Conservation (phyloP, 257 asterid genomes). For the Henckelia pumila region DNA sequence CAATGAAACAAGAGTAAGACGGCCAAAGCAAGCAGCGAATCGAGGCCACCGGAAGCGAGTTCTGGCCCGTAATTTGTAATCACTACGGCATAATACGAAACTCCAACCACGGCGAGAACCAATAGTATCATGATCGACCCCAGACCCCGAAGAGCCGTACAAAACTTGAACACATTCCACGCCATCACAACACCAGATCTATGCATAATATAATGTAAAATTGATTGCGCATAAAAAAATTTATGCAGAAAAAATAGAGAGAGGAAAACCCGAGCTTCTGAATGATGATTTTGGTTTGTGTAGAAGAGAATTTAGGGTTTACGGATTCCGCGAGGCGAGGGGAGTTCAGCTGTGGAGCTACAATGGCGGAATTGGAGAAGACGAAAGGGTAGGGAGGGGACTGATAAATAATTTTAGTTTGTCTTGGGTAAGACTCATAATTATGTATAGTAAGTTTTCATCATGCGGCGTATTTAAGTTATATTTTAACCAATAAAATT, state of each 20-base stretch:
- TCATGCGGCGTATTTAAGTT: too few species aligned
- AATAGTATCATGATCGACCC: constrained; percentile 96
- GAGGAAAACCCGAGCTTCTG: constrained; percentile 21
- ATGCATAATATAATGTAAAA: constrained; percentile 49
- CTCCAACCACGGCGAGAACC: constrained; percentile 92
- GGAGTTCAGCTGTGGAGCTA: constrained; percentile 34
- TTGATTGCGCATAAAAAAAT: constrained; percentile 4
- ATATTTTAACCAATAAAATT: too few species aligned
- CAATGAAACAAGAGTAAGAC: constrained; percentile 74
- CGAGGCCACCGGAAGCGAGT: constrained; percentile 66
- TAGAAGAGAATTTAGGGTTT: constrained; percentile 34
- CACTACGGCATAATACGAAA: constrained; percentile 90
- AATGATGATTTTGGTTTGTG: constrained; percentile 13
- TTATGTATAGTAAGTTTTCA: too few species aligned
- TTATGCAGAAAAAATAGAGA: background rate
- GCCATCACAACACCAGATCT: constrained; percentile 99
- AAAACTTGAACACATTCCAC: constrained; percentile 96
- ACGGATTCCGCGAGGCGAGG: constrained; percentile 32
- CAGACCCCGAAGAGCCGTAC: constrained; percentile 87
- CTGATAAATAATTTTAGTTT: constrained; percentile 19
- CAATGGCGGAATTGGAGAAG: constrained; percentile 29
- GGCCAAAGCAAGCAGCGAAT: constrained; percentile 54
- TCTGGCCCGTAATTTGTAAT: constrained; percentile 79
- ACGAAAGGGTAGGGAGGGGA: background rate
- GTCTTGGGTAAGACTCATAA: constrained; percentile 4